These are phyloP conservation scores for Casaregolazyma lundiana DNA, from an alignment of 1,139 yeast species.

Conservation along the genomic window DNA sequence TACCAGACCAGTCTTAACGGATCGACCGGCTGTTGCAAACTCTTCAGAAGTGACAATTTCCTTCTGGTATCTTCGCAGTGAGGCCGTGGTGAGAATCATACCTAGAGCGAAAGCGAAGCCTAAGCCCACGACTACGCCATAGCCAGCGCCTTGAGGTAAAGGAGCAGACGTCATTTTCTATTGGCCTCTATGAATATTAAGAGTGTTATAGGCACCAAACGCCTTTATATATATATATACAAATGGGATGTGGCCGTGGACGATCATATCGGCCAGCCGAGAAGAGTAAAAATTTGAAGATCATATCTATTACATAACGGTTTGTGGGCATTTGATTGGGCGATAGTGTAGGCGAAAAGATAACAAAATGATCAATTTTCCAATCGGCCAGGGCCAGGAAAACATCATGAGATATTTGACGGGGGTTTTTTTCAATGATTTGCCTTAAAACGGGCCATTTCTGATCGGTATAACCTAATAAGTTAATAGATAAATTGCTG, in stretches of 20 bases:
- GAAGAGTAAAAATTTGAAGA: not conserved
- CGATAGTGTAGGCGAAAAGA: too few species aligned
- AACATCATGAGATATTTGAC: too few species aligned
- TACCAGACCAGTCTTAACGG: slow-evolving; percentile 74
- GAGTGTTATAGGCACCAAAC: not conserved
- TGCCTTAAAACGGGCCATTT: too few species aligned
- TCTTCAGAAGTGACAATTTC: slow-evolving; percentile 56
- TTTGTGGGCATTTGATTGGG: not conserved
- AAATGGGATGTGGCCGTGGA: not conserved
- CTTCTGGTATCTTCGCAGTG: slow-evolving; percentile 45
- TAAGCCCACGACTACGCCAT: slow-evolving; percentile 82
- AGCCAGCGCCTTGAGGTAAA: slow-evolving; percentile 78
- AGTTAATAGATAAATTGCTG: too few species aligned
- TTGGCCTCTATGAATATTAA: not conserved
- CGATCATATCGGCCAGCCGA: not conserved
- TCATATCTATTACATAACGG: not conserved
- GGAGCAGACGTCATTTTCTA: slow-evolving; percentile 11
- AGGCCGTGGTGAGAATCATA: slow-evolving; percentile 50
- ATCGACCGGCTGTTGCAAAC: slow-evolving; percentile 57
- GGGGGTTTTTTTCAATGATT: too few species aligned
- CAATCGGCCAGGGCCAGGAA: too few species aligned
- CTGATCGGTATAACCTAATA: too few species aligned
- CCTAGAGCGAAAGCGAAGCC: slow-evolving; percentile 60
- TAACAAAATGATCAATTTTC: too few species aligned
- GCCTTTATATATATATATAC: not conserved